Conservation (phyloP, 495 filamentous ascomycete genomes). For the Platismatia glauca region DNA sequence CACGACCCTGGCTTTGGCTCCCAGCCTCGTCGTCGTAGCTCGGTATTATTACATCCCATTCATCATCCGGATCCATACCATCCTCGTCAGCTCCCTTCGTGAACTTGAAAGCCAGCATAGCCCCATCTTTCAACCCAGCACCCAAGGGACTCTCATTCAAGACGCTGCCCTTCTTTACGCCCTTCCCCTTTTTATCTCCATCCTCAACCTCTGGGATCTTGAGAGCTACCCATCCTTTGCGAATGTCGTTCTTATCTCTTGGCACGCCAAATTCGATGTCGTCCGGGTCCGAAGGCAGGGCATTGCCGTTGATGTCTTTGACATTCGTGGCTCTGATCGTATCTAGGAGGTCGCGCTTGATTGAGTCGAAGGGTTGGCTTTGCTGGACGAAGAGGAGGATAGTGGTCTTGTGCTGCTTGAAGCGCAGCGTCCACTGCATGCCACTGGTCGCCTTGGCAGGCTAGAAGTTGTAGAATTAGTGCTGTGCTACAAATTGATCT, state of each 20-base stretch:
- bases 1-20: constrained; percentile 5
- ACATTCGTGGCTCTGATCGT: constrained; percentile 38
- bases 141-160: constrained; percentile 37
- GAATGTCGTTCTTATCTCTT: constrained; percentile 45
- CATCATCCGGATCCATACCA: constrained; percentile 39
- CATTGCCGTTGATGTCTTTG: constrained; percentile 37
- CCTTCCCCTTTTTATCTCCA: constrained; percentile 33
- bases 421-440: constrained; percentile 54
- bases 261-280: constrained; percentile 48
- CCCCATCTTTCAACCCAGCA: constrained; percentile 47
- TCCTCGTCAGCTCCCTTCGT: constrained; percentile 29
- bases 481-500: not conserved
- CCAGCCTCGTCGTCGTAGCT: constrained; percentile 48
- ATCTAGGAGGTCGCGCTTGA: constrained; percentile 58
- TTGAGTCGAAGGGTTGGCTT: constrained; percentile 46
- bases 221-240: constrained; percentile 49
- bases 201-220: constrained; percentile 33
- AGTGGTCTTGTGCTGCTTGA: constrained; percentile 73
- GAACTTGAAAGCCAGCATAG: constrained; percentile 64
- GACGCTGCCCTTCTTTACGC: constrained; percentile 34
- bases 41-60: constrained; percentile 59
- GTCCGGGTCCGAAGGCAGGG: constrained; percentile 39
- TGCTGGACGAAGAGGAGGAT: constrained; percentile 62
- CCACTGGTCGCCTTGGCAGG: constrained; percentile 25
- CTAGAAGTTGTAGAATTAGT: constrained; percentile 4